A percentile compares a stretch with the other conserved stretches of the same genome.
Conservation (phyloP, 768 basidiomycete species). For the Phallus indusiatus region DNA sequence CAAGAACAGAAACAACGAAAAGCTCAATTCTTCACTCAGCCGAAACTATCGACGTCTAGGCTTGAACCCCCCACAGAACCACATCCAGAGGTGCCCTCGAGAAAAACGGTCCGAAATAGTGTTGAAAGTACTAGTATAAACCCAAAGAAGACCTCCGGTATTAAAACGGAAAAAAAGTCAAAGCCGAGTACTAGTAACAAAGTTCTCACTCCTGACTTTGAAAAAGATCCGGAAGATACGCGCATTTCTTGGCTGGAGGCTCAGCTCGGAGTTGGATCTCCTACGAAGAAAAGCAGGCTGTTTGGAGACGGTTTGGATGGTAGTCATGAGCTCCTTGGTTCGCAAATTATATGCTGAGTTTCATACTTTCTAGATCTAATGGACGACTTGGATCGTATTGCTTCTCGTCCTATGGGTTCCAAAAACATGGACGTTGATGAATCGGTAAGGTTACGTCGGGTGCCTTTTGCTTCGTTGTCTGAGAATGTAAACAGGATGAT, state of each 20-base stretch:
- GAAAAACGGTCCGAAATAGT: background rate
- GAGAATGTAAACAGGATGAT: slow-evolving; percentile 9
- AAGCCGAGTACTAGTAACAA: background rate
- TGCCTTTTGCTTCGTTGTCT: slow-evolving; percentile 4
- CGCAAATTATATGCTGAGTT: background rate
- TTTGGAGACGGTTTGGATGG: slow-evolving; percentile 80
- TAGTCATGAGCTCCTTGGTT: slow-evolving; percentile 19
- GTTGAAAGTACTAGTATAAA: background rate
- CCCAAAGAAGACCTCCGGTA: too few species aligned
- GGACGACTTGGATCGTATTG: slow-evolving; percentile 25
- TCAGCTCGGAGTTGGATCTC: slow-evolving; percentile 51
- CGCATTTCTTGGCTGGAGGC: slow-evolving; percentile 81
- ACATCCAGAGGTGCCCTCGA: slow-evolving; percentile 1
- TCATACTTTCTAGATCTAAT: slow-evolving; percentile 36
- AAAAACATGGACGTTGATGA: background rate
- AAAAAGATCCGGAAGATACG: slow-evolving; percentile 65
- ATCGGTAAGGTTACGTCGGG: background rate
- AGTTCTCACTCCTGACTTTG: slow-evolving; percentile 20
- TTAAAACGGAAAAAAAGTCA: background rate
- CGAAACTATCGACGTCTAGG: slow-evolving; percentile 10
- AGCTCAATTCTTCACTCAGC: slow-evolving; percentile 44
- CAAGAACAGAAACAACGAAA: slow-evolving; percentile 50
- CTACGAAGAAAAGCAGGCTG: slow-evolving; percentile 26
- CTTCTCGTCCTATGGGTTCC: slow-evolving; percentile 12
- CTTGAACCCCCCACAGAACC: background rate